Evolutionary conservation across 495 filamentous ascomycete species (phyloP), one percentile per base, ranked within the genome.

Genomic region (Sphaerosporella brunnea): DNA sequence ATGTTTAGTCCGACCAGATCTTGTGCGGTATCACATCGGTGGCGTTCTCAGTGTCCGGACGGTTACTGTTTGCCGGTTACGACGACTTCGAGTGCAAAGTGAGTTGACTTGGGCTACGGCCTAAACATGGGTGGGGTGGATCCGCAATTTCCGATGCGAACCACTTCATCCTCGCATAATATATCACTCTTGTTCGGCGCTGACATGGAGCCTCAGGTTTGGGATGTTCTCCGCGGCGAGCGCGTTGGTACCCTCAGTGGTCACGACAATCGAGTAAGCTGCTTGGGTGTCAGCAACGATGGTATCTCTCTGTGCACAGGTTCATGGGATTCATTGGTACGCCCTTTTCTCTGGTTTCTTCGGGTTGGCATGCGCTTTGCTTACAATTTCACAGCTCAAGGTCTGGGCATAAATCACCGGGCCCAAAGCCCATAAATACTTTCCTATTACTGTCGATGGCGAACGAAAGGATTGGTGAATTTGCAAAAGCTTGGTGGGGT

Each of bases 81-180:
- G 90, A 97, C 58, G 90, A 97, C 60, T 97, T 95, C 61, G 90
- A 97, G 67, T 97, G 90, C 82, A 97, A 97, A 80, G 90, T 95
- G 69, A 57, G 72, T 57, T 51, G 35, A 44, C 5, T 32, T 23
- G n/a, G 8, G 35, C 36, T 47, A 16, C 25, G 21, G 35, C 36
- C 53, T 63, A 21, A 61, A 38, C 13, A 1, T n/a, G n/a, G n/a
- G n/a, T n/a, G n/a, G n/a, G n/a, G 34, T 13, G 24, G 21, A 18
- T 23, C 18, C 47, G 23, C 18, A n/a, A 32, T 32, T 32, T 5
- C n/a, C n/a, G n/a, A n/a, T n/a, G n/a, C n/a, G n/a, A n/a, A n/a
- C n/a, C 5, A 32, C 13, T 32, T 32, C 28, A 4, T 7, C 35
- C 35, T 42, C 32, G 21, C 23, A 47, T 43, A 36, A 30, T 8